Base-by-base conservation (phyloP, 2,329 filamentous ascomycete species). In the Exophiala aquamarina region DNA sequence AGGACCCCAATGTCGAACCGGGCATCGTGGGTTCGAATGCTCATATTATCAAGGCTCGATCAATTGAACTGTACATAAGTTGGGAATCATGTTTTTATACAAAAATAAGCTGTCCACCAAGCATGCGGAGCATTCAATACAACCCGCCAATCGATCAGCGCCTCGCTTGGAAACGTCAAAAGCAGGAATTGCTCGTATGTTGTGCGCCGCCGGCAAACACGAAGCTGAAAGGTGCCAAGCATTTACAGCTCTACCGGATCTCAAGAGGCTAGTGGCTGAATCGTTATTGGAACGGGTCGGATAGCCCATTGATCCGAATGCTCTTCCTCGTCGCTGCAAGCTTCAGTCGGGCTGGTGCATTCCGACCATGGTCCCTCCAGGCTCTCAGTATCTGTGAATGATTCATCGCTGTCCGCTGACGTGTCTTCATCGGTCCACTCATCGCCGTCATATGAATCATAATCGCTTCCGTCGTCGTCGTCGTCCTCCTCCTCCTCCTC, bases 381-480 rank as follows among this genome's bases (percentile, higher is more conserved):
- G 19, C 47, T 47, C 9, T 56, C 53, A 36, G 47, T 23, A 44
- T 56, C 53, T 8, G 53, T 56, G 32, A 33, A 36, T 47, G 50
- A 53, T 14, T 50, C 53, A 20, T 53, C 50, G 36, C 44, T 50
- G n/a, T 49, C 50, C 31, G 42, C 47, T 15, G 47, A 39, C 8
- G 43, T 36, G 17, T 56, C 53, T 18, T 41, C 44, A 11, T 49
- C 47, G 14, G 47, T 47, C 37, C 41, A 54, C 17, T 46, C 39
- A 34, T 43, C 41, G 14, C 38, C 51, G 36, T 51, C 47, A 32
- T 38, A 40, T 15, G 38, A 45, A 19, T 54, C 48, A 14, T 49
- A 39, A 37, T 49, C 41, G 29, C 42, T 43, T 10, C 18, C 29
- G 20, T 45, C n/a, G n/a, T n/a, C n/a, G n/a, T n/a, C n/a, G n/a